Conservation (phyloP, 192 early-diverging fungal species). For the Lunasporangiospora selenospora region DNA sequence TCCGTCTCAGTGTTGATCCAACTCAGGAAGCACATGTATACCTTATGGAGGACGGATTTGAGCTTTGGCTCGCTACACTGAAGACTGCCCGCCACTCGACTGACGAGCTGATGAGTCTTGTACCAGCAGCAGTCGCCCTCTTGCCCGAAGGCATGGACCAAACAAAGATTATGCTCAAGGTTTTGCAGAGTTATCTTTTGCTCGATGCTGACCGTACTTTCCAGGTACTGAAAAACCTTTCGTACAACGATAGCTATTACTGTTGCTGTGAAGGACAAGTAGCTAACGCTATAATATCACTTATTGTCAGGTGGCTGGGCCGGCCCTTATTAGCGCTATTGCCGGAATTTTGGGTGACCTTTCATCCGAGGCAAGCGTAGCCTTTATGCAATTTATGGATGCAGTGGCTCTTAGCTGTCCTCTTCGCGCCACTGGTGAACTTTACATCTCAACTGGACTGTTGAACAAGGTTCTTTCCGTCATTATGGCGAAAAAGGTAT, state of each 20-base stretch:
- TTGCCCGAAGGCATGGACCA: slow-evolving; percentile 81
- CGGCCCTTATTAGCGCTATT: slow-evolving; percentile 46
- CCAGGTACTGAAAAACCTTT: slow-evolving; percentile 56
- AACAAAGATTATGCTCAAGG: slow-evolving; percentile 74
- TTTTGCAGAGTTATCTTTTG: slow-evolving; percentile 88
- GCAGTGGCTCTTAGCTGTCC: slow-evolving; percentile 56
- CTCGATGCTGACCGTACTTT: slow-evolving; percentile 62
- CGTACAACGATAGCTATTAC: no score
- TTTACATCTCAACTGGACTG: slow-evolving; percentile 61
- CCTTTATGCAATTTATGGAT: slow-evolving; percentile 69
- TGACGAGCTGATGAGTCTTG: slow-evolving; percentile 62
- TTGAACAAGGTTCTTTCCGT: slow-evolving; percentile 60
- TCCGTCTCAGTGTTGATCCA: slow-evolving; percentile 76
- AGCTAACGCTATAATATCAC: neutral
- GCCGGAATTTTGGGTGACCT: slow-evolving; percentile 61
- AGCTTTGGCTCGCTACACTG: slow-evolving; percentile 86
- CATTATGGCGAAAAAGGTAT: slow-evolving; percentile 56
- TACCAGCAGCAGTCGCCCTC: slow-evolving; percentile 65
- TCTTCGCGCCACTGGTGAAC: slow-evolving; percentile 54
- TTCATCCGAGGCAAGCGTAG: slow-evolving; percentile 61
- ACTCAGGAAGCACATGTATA: slow-evolving; percentile 76
- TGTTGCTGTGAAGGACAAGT: neutral
- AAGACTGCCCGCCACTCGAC: slow-evolving; percentile 67
- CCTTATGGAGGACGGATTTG: slow-evolving; percentile 89
- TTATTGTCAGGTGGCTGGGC: slow-evolving; percentile 45